These are phyloP conservation scores for Scheffersomyces stipitis DNA, from an alignment of 805 yeast species.

Conservation along the genomic window DNA sequence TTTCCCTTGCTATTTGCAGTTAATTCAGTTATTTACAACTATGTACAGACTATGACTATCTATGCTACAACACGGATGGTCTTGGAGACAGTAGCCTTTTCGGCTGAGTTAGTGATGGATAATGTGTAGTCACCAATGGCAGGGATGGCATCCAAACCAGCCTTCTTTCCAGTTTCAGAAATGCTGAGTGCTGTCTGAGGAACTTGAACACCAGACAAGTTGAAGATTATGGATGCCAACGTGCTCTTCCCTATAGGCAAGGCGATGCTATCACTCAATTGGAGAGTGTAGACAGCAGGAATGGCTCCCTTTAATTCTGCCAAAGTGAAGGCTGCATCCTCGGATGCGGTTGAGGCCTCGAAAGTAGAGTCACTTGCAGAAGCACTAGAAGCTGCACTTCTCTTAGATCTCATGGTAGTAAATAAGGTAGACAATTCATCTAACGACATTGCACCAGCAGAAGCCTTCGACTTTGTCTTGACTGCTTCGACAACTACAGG, in stretches of 20 bases:
- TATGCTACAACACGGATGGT: conserved; percentile 15
- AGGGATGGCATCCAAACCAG: conserved; percentile 13
- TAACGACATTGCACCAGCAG: conserved; percentile 31
- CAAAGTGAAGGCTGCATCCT: conserved; percentile 20
- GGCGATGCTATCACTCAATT: conserved; percentile 10
- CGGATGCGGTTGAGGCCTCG: conserved; percentile 16
- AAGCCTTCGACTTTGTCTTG: conserved; percentile 1
- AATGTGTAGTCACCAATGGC: conserved; percentile 27
- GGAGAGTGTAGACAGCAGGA: conserved; percentile 23
- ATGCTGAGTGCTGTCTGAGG: conserved; percentile 24
- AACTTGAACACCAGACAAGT: conserved; percentile 32
- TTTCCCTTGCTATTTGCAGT: too few species aligned
- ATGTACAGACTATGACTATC: too few species aligned
- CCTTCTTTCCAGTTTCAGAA: conserved; percentile 5
- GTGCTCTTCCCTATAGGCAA: conserved; percentile 28
- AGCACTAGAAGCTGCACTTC: conserved; percentile 5
- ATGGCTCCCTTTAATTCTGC: conserved; percentile 32
- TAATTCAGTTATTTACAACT: too few species aligned
- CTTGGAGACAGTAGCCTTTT: conserved; percentile 16
- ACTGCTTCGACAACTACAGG: conserved; percentile 6
- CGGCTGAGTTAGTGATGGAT: conserved; percentile 29
- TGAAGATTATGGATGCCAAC: conserved; percentile 24
- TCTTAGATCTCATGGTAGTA: conserved; percentile 22
- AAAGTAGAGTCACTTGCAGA: conserved; percentile 7
- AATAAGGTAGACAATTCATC: conserved; percentile 40